These are phyloP conservation scores for Rubus parviflorus DNA, from an alignment of 306 rosid species.

Conservation along the genomic window DNA sequence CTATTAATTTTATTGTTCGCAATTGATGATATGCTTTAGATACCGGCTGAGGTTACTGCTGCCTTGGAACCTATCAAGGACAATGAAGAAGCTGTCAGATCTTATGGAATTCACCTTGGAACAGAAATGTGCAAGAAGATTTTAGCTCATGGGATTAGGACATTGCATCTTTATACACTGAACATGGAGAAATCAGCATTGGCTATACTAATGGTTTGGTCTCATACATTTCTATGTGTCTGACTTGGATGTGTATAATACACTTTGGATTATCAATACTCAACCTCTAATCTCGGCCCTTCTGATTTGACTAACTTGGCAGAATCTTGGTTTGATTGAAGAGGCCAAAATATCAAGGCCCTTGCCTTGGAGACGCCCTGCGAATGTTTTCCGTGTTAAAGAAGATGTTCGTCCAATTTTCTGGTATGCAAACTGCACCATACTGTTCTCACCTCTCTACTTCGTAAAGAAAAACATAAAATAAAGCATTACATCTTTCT, in stretches of 20 bases:
- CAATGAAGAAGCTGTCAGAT: conserved; percentile 94
- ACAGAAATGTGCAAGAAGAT: conserved; percentile 96
- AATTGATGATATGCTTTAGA: conserved; percentile 41
- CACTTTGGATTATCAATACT: conserved; percentile 21
- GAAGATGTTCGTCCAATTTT: conserved; percentile 95
- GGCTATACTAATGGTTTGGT: conserved; percentile 64
- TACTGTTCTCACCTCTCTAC: not conserved
- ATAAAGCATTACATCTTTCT: not conserved
- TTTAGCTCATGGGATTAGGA: conserved; percentile 87
- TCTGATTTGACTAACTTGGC: conserved; percentile 34
- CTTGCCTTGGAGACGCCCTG: conserved; percentile 86
- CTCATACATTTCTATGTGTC: conserved; percentile 13
- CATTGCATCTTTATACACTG: conserved; percentile 82
- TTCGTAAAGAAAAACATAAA: not conserved
- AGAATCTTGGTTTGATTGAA: conserved; percentile 94
- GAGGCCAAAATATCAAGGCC: conserved; percentile 77
- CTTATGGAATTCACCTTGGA: conserved; percentile 91
- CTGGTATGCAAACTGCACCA: conserved; percentile 46
- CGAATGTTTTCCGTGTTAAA: conserved; percentile 76
- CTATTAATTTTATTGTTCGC: conserved; percentile 22
- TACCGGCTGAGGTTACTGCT: conserved; percentile 73
- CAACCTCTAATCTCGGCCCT: conserved; percentile 16
- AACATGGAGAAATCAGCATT: conserved; percentile 96
- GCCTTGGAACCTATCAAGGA: conserved; percentile 96
- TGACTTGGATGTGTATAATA: conserved; percentile 30